These are phyloP conservation scores for Globisporangium recalcitrans DNA, from an alignment of 352 stramenopile genomes.

Conservation along the genomic window DNA sequence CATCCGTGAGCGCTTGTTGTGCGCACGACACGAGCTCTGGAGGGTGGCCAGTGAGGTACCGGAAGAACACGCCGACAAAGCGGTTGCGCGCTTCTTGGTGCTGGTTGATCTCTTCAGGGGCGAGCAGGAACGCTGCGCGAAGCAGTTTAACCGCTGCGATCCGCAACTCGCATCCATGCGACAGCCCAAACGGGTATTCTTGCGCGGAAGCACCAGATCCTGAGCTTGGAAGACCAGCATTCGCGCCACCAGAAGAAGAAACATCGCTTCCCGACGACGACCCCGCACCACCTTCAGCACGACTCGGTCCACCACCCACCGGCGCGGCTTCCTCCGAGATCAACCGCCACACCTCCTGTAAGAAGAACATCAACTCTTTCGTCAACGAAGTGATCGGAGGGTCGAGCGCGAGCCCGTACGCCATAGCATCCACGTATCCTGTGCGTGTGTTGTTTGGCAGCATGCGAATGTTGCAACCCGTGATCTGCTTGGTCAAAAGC, in stretches of 20 bases:
- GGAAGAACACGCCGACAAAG: conserved; percentile 89
- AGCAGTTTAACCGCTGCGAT: conserved; percentile 87
- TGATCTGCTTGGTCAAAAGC: conserved; percentile 83
- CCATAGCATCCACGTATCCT: conserved; percentile 85
- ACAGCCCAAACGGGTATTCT: conserved; percentile 85
- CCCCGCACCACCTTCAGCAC: conserved; percentile 19
- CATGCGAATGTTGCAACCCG: conserved; percentile 68
- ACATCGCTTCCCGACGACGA: conserved; percentile 21
- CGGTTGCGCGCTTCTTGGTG: conserved; percentile 82
- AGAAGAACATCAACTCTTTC: conserved; percentile 81
- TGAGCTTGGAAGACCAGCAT: conserved; percentile 16
- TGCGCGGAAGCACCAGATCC: conserved; percentile 49
- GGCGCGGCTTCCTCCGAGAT: conserved; percentile 62
- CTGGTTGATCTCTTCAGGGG: conserved; percentile 78
- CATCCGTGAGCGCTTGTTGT: conserved; percentile 75
- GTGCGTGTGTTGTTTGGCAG: conserved; percentile 60
- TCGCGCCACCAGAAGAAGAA: conserved; percentile 10
- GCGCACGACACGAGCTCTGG: conserved; percentile 78
- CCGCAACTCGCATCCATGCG: conserved; percentile 71
- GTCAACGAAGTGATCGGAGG: conserved; percentile 79
- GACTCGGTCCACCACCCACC: conserved; percentile 22
- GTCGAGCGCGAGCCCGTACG: conserved; percentile 65
- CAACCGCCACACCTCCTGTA: conserved; percentile 82
- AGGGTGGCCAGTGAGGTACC: conserved; percentile 82
- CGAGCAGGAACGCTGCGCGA: conserved; percentile 78